These are phyloP conservation scores for Trichaptum fuscoviolaceum DNA, from an alignment of 768 basidiomycete species.

Conservation along the genomic window DNA sequence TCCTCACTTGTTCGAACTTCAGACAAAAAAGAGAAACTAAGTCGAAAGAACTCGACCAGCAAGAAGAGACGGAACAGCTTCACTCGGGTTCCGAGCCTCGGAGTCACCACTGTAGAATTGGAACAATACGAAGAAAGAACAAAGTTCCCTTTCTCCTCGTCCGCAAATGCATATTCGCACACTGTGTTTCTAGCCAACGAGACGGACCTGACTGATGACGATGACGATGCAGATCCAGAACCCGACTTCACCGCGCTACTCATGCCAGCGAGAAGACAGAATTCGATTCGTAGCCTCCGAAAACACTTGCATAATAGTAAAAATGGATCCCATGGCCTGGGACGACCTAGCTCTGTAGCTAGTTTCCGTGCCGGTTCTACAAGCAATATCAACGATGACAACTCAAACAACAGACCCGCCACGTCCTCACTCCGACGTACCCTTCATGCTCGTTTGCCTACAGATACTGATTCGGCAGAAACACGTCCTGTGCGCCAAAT, in stretches of 20 bases:
- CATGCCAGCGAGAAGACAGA: slow-evolving; percentile 65
- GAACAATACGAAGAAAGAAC: slow-evolving; percentile 15
- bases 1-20: slow-evolving; percentile 36
- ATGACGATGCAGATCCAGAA: slow-evolving; percentile 49
- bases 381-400: neutral
- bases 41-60: slow-evolving; percentile 14
- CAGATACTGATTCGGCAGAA: neutral
- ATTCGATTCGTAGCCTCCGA: slow-evolving; percentile 67
- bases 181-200: slow-evolving; percentile 14
- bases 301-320: slow-evolving; percentile 42
- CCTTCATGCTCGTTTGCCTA: neutral
- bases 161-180: slow-evolving; percentile 18
- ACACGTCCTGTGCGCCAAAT: neutral
- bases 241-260: slow-evolving; percentile 62
- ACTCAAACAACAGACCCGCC: neutral
- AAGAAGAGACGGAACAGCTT: slow-evolving; percentile 19
- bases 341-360: neutral
- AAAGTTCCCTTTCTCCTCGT: slow-evolving; percentile 29
- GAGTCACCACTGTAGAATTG: slow-evolving; percentile 52
- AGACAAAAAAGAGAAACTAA: slow-evolving; percentile 22
- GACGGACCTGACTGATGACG: slow-evolving; percentile 22
- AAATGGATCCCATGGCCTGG: neutral
- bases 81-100: slow-evolving; percentile 48
- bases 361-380: neutral
- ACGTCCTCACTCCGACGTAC: neutral